Percentiles rank a stretch among this genome's conserved stretches.
phyloP scores from a whole-genome alignment of 768 basidiomycete genomes.

The Termitomyces sp. region DNA sequence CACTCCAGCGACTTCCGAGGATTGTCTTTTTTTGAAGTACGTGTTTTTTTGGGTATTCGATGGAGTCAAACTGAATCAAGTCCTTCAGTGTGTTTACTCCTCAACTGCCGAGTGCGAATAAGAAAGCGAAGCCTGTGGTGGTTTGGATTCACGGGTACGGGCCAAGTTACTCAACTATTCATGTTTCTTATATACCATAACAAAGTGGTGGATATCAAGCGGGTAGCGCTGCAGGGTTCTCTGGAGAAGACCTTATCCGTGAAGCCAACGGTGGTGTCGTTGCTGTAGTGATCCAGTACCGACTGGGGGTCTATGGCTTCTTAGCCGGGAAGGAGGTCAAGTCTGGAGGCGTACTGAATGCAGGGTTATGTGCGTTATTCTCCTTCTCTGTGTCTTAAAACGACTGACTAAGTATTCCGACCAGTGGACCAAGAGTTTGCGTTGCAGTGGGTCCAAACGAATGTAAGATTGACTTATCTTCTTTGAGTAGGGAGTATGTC shows the following conservation, averaged over 20 bases:
- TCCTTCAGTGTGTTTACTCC: slow-evolving; percentile 31
- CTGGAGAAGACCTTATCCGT: slow-evolving; percentile 33
- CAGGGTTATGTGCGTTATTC: slow-evolving; percentile 38
- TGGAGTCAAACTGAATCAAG: not conserved
- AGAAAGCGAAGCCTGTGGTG: slow-evolving; percentile 30
- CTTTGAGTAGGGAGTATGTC: not conserved
- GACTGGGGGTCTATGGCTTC: slow-evolving; percentile 44
- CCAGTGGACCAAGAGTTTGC: slow-evolving; percentile 43
- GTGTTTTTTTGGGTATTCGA: not conserved
- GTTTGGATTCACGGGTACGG: slow-evolving; percentile 41
- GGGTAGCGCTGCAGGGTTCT: slow-evolving; percentile 23
- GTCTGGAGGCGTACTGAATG: slow-evolving; percentile 39
- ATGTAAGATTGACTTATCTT: slow-evolving; percentile 21
- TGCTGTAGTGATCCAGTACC: slow-evolving; percentile 38
- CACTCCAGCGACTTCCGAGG: slow-evolving; percentile 23
- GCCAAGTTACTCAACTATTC: slow-evolving; percentile 1
- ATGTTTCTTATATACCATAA: not conserved
- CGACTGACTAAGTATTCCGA: not conserved
- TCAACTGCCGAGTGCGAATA: slow-evolving; percentile 20
- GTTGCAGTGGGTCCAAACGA: slow-evolving; percentile 36
- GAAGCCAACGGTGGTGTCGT: slow-evolving; percentile 31
- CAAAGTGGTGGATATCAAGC: slow-evolving; percentile 28
- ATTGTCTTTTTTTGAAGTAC: slow-evolving; percentile 39
- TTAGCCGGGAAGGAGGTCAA: slow-evolving; percentile 40
- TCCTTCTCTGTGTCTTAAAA: not conserved